Percentiles rank a stretch among this genome's conserved stretches.
Conservation (phyloP, 2,329 filamentous ascomycete genomes). For the Apiospora marii region DNA sequence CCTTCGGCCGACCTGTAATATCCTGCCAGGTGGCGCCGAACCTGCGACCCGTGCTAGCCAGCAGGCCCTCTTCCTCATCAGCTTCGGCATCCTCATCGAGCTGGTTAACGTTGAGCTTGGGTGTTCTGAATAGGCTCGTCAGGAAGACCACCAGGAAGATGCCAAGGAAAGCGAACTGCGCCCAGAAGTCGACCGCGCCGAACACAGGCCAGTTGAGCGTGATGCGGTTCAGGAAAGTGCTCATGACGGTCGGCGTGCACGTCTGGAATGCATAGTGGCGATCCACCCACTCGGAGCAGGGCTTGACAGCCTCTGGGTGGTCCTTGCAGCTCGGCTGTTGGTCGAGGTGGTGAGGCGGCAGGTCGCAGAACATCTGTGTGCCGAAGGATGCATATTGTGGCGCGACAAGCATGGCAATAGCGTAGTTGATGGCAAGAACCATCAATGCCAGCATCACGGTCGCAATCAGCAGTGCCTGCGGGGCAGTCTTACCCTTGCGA, state of each 20-base stretch:
- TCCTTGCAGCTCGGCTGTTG: slow-evolving; percentile 78
- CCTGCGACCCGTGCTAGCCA: slow-evolving; percentile 82
- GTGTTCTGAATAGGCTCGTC: slow-evolving; percentile 81
- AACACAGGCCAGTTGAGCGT: slow-evolving; percentile 96
- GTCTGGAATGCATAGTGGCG: slow-evolving; percentile 77
- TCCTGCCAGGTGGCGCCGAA: slow-evolving; percentile 92
- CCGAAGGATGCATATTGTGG: slow-evolving; percentile 96
- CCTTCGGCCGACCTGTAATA: slow-evolving; percentile 67
- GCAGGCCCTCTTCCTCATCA: slow-evolving; percentile 90
- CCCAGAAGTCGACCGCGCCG: slow-evolving; percentile 92
- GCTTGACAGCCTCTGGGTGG: slow-evolving; percentile 74
- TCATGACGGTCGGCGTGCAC: slow-evolving; percentile 91
- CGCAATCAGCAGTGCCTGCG: slow-evolving; percentile 88
- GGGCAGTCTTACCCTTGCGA: slow-evolving; percentile 85
- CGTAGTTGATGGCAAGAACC: slow-evolving; percentile 90
- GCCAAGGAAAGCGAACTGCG: slow-evolving; percentile 88
- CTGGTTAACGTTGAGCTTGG: slow-evolving; percentile 77
- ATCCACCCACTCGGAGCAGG: slow-evolving; percentile 80
- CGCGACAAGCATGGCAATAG: slow-evolving; percentile 90
- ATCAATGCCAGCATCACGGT: slow-evolving; percentile 92
- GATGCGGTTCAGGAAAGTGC: slow-evolving; percentile 91
- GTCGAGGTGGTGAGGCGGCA: slow-evolving; percentile 66
- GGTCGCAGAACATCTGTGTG: slow-evolving; percentile 91
- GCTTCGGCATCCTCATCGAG: slow-evolving; percentile 89
- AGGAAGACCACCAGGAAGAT: slow-evolving; percentile 85